Conservation (phyloP, 2,329 filamentous ascomycete genomes). For the Trichoderma brevicompactum region DNA sequence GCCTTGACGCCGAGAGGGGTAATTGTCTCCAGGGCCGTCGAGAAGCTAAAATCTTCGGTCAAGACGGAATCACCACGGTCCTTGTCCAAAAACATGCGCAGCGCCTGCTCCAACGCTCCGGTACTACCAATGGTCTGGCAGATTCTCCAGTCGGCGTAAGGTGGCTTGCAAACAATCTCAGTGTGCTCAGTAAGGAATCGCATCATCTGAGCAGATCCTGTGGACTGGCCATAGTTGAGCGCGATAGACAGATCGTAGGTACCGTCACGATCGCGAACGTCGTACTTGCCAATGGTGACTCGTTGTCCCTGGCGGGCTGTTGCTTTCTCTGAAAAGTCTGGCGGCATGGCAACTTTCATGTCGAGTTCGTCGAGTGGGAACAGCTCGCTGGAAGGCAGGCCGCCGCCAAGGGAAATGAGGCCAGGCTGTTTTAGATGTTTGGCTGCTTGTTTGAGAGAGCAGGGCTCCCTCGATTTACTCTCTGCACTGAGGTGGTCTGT, state of each 20-base stretch:
- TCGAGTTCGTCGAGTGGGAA: conserved; percentile 86
- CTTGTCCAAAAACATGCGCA: conserved; percentile 77
- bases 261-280: conserved; percentile 63
- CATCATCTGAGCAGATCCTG: conserved; percentile 82
- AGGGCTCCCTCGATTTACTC: conserved; percentile 63
- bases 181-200: conserved; percentile 95
- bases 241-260: conserved; percentile 79
- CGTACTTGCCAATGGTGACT: conserved; percentile 79
- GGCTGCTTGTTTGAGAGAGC: conserved; percentile 82
- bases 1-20: conserved; percentile 57
- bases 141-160: conserved; percentile 88
- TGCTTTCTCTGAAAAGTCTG: conserved; percentile 72
- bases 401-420: conserved; percentile 89
- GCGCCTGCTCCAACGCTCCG: conserved; percentile 78
- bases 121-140: conserved; percentile 86
- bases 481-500: conserved; percentile 65
- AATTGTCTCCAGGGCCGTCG: conserved; percentile 67
- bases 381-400: conserved; percentile 83
- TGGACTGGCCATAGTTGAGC: conserved; percentile 91
- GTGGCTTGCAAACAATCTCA: conserved; percentile 83
- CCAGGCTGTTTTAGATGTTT: conserved; percentile 78
- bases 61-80: conserved; percentile 76
- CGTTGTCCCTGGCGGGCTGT: conserved; percentile 63
- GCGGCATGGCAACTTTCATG: conserved; percentile 71
- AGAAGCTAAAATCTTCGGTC: conserved; percentile 91